These are phyloP conservation scores for Geoglossum glabrum DNA, from an alignment of 495 filamentous ascomycete species.

Conservation along the genomic window DNA sequence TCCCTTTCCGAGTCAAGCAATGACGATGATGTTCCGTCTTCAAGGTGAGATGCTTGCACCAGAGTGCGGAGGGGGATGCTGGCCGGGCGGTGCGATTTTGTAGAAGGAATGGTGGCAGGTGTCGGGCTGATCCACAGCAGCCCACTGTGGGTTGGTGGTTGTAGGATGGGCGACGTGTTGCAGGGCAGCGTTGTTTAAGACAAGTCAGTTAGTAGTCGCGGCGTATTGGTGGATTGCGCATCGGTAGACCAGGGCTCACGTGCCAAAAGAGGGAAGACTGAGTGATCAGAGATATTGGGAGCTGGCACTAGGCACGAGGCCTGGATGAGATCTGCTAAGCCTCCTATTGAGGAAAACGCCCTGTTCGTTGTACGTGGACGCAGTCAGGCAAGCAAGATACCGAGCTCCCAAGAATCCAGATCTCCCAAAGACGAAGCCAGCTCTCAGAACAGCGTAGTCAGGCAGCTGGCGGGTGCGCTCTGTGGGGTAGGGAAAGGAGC, in stretches of 20 bases:
- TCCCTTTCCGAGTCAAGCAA: slow-evolving; percentile 24
- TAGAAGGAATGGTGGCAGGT: slow-evolving; percentile 6
- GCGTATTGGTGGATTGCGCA: background rate
- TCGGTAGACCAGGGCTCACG: background rate
- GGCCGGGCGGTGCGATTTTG: slow-evolving; percentile 32
- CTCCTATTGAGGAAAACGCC: background rate
- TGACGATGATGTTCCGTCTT: slow-evolving; percentile 13
- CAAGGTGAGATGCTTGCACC: slow-evolving; percentile 27
- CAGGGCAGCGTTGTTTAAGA: background rate
- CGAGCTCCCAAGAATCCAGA: background rate
- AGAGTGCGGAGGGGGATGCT: slow-evolving; percentile 43
- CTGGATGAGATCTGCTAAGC: background rate
- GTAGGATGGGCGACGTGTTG: background rate
- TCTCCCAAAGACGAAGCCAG: too few species aligned
- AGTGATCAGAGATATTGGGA: background rate
- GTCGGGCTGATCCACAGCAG: slow-evolving; percentile 7
- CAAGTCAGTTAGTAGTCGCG: background rate
- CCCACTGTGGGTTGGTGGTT: background rate
- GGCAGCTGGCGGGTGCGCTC: too few species aligned
- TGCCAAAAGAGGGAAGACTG: background rate
- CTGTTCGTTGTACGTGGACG: background rate
- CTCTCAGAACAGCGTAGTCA: too few species aligned
- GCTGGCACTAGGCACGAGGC: background rate
- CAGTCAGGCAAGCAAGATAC: background rate
- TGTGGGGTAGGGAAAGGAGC: too few species aligned